Percentiles rank a stretch among this genome's conserved stretches.
These are phyloP conservation scores for Mycosphaerella sp. DNA, from an alignment of 2,329 filamentous ascomycete species.

Conservation along the genomic window DNA sequence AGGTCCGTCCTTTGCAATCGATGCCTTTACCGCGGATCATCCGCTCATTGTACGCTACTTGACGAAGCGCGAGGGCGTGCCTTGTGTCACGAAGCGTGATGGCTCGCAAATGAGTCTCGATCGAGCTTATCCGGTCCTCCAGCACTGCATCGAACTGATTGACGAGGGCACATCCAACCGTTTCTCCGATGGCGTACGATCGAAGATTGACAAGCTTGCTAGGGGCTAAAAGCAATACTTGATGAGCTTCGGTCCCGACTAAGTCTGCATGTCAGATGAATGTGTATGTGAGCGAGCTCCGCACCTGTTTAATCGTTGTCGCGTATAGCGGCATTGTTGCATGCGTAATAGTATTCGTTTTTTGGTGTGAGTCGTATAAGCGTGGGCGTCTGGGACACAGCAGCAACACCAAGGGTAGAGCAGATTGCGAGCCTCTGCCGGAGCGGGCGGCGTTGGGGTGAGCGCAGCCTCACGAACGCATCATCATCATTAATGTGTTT, in stretches of 20 bases:
- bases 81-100: conserved; percentile 47
- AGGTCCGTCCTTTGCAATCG: conserved; percentile 45
- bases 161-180: conserved; percentile 49
- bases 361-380: background rate
- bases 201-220: conserved; percentile 47
- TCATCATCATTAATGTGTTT: background rate
- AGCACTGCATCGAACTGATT: conserved; percentile 49
- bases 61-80: conserved; percentile 49
- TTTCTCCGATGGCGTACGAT: conserved; percentile 50
- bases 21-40: conserved; percentile 47
- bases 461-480: background rate
- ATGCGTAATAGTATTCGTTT: background rate
- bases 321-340: background rate
- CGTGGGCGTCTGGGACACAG: background rate
- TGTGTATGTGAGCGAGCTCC: background rate
- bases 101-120: conserved; percentile 45
- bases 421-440: background rate
- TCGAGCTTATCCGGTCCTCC: conserved; percentile 41
- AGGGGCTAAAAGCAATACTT: conserved; percentile 23
- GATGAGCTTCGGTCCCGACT: background rate
- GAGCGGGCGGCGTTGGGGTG: no score
- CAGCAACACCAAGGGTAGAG: background rate
- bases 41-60: conserved; percentile 48
- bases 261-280: background rate
- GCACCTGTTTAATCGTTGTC: background rate